Conservation (phyloP, 2,329 filamentous ascomycete species). For the Fusarium haematococcum region DNA sequence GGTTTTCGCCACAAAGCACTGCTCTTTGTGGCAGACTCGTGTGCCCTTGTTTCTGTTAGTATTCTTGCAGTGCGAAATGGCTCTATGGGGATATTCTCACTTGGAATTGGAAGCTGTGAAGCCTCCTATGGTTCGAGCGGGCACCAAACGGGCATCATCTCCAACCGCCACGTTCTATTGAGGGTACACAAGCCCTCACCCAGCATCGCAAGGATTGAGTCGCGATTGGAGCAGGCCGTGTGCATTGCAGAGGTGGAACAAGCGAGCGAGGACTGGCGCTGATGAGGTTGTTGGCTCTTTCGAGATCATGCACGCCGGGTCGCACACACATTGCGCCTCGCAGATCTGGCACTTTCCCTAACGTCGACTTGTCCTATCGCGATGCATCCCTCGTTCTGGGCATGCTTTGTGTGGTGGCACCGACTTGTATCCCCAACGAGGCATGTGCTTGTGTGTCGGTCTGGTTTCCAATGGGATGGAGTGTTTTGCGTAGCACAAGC, state of each 20-base stretch:
- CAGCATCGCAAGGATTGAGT: slow-evolving; percentile 2
- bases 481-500: slow-evolving; percentile 35
- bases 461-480: slow-evolving; percentile 39
- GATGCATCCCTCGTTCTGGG: slow-evolving; percentile 22
- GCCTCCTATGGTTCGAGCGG: not conserved
- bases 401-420: slow-evolving; percentile 32
- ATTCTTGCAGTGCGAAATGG: not conserved
- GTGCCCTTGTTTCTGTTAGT: not conserved
- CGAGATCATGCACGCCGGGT: slow-evolving; percentile 46
- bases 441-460: slow-evolving; percentile 29
- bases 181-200: slow-evolving; percentile 2
- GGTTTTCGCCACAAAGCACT: not conserved
- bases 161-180: slow-evolving; percentile 15
- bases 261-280: slow-evolving; percentile 43
- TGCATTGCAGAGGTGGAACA: slow-evolving; percentile 34
- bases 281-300: slow-evolving; percentile 41
- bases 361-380: slow-evolving; percentile 30
- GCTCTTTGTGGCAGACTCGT: not conserved
- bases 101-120: not conserved
- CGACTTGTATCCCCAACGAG: slow-evolving; percentile 24
- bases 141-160: not conserved
- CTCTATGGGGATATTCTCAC: not conserved
- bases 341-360: slow-evolving; percentile 43
- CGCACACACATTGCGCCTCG: slow-evolving; percentile 39
- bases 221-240: slow-evolving; percentile 19